A percentile compares a stretch with the other conserved stretches of the same genome.
These are phyloP conservation scores for Taxawa tesnikishii DNA, from an alignment of 2,329 filamentous ascomycete species.

Conservation along the genomic window DNA sequence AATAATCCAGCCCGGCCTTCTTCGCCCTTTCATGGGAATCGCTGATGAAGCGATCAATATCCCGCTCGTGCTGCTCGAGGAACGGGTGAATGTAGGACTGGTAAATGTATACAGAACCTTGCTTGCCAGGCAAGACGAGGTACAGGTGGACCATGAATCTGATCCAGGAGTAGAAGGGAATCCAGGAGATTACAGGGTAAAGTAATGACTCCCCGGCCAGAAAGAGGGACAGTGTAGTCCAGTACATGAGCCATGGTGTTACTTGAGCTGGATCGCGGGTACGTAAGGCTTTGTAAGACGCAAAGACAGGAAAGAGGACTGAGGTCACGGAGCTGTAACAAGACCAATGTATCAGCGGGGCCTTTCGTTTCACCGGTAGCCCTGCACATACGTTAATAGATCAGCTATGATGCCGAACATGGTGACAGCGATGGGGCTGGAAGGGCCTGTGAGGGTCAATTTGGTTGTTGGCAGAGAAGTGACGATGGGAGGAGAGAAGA, in stretches of 20 bases:
- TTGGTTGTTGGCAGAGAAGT: not conserved
- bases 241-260: conserved; percentile 99
- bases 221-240: conserved; percentile 78
- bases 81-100: conserved; percentile 77
- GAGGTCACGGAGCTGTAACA: conserved; percentile 63
- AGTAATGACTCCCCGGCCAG: conserved; percentile 78
- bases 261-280: conserved; percentile 79
- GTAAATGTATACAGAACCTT: conserved; percentile 80
- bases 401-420: conserved; percentile 74
- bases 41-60: conserved; percentile 85
- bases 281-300: conserved; percentile 95
- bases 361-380: conserved; percentile 13
- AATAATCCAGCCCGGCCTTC: conserved; percentile 55
- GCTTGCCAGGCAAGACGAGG: conserved; percentile 93
- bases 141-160: conserved; percentile 81
- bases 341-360: conserved; percentile 11
- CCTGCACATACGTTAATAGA: conserved; percentile 66
- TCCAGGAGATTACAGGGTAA: conserved; percentile 75
- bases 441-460: no score
- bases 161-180: conserved; percentile 90
- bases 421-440: conserved; percentile 5
- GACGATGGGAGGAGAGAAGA: not conserved
- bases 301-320: conserved; percentile 89
- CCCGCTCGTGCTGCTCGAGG: conserved; percentile 70
- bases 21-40: conserved; percentile 67